These are phyloP conservation scores for Xylaria flabelliformis DNA, from an alignment of 495 filamentous ascomycete genomes.

Conservation along the genomic window DNA sequence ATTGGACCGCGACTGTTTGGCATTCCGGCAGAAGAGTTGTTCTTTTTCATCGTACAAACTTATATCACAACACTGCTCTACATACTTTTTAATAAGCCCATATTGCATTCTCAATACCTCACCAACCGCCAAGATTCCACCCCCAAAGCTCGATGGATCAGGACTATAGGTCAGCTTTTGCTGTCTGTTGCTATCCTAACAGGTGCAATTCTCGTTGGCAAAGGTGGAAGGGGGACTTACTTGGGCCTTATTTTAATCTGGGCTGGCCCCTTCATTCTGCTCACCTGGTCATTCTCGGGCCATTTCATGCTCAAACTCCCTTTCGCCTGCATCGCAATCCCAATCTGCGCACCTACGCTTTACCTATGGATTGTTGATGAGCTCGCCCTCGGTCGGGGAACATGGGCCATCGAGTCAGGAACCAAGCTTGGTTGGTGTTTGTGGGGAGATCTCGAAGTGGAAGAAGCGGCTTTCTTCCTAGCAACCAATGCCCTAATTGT, in stretches of 20 bases:
- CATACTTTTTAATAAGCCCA: conserved; percentile 65
- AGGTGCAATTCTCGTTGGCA: conserved; percentile 49
- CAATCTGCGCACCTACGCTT: conserved; percentile 65
- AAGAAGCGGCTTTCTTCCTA: conserved; percentile 74
- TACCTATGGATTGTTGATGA: conserved; percentile 74
- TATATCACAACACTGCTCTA: conserved; percentile 73
- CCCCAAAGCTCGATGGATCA: conserved; percentile 18
- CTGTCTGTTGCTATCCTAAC: conserved; percentile 45
- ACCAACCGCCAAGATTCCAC: conserved; percentile 39
- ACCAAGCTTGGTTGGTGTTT: conserved; percentile 65
- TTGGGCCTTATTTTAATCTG: conserved; percentile 71
- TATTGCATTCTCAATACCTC: conserved; percentile 64
- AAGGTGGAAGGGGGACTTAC: conserved; percentile 60
- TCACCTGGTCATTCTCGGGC: conserved; percentile 67
- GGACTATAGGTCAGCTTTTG: conserved; percentile 48
- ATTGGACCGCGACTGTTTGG: conserved; percentile 61
- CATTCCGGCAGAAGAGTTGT: conserved; percentile 71
- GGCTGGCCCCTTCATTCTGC: conserved; percentile 65
- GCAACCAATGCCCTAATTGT: conserved; percentile 68
- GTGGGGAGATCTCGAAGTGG: conserved; percentile 68
- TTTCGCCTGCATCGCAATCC: conserved; percentile 53
- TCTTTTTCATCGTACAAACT: conserved; percentile 79
- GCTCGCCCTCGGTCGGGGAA: conserved; percentile 63
- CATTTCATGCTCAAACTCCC: conserved; percentile 65
- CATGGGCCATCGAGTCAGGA: conserved; percentile 67